These are phyloP conservation scores for Pneumocystis sp. DNA, from an alignment of 1,139 yeast species.

Conservation along the genomic window DNA sequence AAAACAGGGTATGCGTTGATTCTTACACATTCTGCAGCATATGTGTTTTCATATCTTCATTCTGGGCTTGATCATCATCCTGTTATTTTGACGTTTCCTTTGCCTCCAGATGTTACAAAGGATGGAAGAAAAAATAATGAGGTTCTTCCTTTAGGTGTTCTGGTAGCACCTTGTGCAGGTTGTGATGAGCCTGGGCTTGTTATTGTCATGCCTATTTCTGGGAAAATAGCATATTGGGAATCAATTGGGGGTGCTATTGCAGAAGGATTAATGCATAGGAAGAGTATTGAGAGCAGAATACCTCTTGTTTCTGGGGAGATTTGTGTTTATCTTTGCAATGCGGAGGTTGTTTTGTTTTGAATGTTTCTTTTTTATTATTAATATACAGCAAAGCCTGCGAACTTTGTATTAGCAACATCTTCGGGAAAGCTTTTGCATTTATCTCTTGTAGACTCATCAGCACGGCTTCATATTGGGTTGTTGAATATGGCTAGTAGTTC, in stretches of 20 bases:
- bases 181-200: slow-evolving; percentile 56
- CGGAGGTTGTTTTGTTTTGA: background rate
- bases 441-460: slow-evolving; percentile 51
- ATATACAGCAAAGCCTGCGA: slow-evolving; percentile 46
- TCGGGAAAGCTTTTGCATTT: slow-evolving; percentile 51
- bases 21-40: slow-evolving; percentile 30
- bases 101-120: slow-evolving; percentile 21
- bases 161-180: background rate
- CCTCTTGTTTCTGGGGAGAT: slow-evolving; percentile 36
- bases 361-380: background rate
- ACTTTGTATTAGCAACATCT: slow-evolving; percentile 57
- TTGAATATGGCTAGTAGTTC: slow-evolving; percentile 14
- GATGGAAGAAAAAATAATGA: slow-evolving; percentile 51
- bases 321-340: slow-evolving; percentile 42
- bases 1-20: slow-evolving; percentile 42
- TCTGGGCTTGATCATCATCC: slow-evolving; percentile 47
- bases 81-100: slow-evolving; percentile 32
- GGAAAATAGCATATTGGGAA: slow-evolving; percentile 48
- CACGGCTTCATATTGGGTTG: slow-evolving; percentile 34
- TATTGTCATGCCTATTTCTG: slow-evolving; percentile 40
- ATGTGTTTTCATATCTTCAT: slow-evolving; percentile 52
- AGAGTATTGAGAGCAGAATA: slow-evolving; percentile 25
- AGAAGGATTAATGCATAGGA: slow-evolving; percentile 37
- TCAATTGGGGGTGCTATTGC: slow-evolving; percentile 56
- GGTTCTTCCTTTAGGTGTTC: slow-evolving; percentile 41